These are phyloP conservation scores for Neurospora sp. DNA, from an alignment of 495 filamentous ascomycete genomes.

Conservation along the genomic window DNA sequence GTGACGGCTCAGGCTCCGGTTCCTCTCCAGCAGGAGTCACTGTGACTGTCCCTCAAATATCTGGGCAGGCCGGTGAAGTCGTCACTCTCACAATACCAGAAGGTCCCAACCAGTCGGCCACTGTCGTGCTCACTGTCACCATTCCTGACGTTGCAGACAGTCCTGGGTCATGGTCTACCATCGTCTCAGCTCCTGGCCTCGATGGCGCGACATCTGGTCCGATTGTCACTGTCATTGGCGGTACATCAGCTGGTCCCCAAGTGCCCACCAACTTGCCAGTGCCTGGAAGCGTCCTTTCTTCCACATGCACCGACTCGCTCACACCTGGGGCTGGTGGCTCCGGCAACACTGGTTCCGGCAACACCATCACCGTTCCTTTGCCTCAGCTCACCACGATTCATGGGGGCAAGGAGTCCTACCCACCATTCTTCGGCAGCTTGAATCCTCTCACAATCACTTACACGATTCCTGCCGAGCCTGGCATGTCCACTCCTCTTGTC, in stretches of 20 bases:
- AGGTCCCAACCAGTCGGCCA: slow-evolving; percentile 12
- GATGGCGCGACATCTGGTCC: slow-evolving; percentile 3
- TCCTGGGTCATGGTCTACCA: slow-evolving; percentile 9
- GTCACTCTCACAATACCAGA: slow-evolving; percentile 18
- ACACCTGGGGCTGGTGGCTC: not conserved
- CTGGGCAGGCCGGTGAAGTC: slow-evolving; percentile 5
- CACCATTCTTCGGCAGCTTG: not conserved
- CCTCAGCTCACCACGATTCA: not conserved
- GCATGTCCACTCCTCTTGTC: not conserved
- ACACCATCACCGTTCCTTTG: slow-evolving; percentile 6
- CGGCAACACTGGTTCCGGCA: slow-evolving; percentile 1
- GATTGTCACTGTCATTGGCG: slow-evolving; percentile 10
- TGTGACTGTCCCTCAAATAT: slow-evolving; percentile 2
- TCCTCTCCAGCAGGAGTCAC: slow-evolving; percentile 2
- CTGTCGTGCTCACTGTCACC: slow-evolving; percentile 16
- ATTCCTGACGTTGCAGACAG: slow-evolving; percentile 7
- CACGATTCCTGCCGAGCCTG: slow-evolving; percentile 9
- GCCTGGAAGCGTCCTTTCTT: not conserved
- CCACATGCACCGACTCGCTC: not conserved
- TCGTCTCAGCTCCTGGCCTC: slow-evolving; percentile 5
- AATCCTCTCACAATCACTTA: slow-evolving; percentile 7
- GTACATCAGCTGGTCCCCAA: not conserved
- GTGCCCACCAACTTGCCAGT: slow-evolving; percentile 2
- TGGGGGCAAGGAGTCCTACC: not conserved
- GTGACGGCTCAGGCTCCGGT: not conserved